Evolutionary conservation across 2,329 filamentous ascomycete genomes (phyloP), one percentile per base, ranked within the genome.

Genomic region (Aciculosporium take): DNA sequence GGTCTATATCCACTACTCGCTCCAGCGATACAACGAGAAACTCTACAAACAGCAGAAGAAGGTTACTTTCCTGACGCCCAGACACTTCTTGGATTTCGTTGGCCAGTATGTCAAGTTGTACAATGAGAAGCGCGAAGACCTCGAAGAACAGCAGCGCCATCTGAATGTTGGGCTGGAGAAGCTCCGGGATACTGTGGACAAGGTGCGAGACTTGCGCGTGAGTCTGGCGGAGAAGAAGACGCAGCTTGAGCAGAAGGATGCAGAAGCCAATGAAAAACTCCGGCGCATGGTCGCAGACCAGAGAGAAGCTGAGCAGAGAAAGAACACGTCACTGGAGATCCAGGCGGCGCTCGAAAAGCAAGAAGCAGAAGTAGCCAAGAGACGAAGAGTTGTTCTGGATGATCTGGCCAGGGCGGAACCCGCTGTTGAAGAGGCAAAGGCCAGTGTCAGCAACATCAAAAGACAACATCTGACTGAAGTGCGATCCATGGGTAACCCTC

Each of bases 361-460:
- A 59, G 88, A 96, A 59, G 74, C 79, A 39, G 84, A 93, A 58
- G 87, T 98, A 33, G 83, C 86, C 3, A 69, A 74, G 50, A 81
- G 91, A 49, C 82, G 76, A 59, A 80, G 89, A 60, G 79, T 94
- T 43, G 93, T 96, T 28, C 64, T 94, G 52, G 73, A 78, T 51
- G 91, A 98, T 65, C 69, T 98, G 45, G 89, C 86, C 24, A 81
- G 78, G 56, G 91, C 91, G 12, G 89, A 96, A 58, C 91, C 91
- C 7, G 91, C 91, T 37, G 91, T 98, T 41, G 66, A 84, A 47
- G 87, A 94, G 61, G 91, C 91, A 37, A 85, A 91, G 66, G 85
- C 87, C 59, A 95, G 88, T 64, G 93, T 98, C 61, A 91, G 84
- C 67, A 95, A 93, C 68, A 98, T 98, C 68, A 98, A 96, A 69